A percentile compares a stretch with the other conserved stretches of the same genome.
These are phyloP conservation scores for Wallacemonas sp. DNA, from an alignment of 208 protist genomes.

Conservation along the genomic window DNA sequence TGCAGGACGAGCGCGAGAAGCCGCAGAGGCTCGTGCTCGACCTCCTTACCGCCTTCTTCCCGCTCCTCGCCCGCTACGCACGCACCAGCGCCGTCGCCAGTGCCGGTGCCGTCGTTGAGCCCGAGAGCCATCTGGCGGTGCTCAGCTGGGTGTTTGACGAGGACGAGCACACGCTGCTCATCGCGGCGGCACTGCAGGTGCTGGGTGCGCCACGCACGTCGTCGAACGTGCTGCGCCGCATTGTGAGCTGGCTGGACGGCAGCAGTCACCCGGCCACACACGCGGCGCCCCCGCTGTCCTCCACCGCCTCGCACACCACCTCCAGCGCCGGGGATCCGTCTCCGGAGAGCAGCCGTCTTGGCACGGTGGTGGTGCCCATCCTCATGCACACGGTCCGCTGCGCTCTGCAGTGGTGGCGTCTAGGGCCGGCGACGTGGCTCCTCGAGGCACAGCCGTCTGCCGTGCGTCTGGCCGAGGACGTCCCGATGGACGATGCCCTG, in stretches of 20 bases:
- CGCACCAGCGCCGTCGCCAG: neutral
- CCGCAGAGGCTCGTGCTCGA: slow-evolving; percentile 49
- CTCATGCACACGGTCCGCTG: slow-evolving; percentile 10
- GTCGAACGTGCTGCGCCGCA: slow-evolving; percentile 36
- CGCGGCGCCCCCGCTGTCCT: neutral
- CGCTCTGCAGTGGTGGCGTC: slow-evolving; percentile 17
- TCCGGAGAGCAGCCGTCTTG: neutral
- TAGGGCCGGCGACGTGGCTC: neutral
- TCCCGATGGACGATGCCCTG: slow-evolving; percentile 1
- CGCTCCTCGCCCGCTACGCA: slow-evolving; percentile 19
- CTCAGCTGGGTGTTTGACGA: slow-evolving; percentile 14
- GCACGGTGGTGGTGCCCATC: neutral
- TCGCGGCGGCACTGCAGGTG: slow-evolving; percentile 50
- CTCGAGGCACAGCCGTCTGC: neutral
- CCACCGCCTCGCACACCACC: neutral
- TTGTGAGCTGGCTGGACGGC: slow-evolving; percentile 34
- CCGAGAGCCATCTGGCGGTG: neutral
- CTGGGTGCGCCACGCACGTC: slow-evolving; percentile 40
- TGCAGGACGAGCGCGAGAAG: slow-evolving; percentile 48
- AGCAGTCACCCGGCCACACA: slow-evolving; percentile 2
- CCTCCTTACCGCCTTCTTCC: slow-evolving; percentile 38
- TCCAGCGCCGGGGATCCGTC: too few relatives aligned
- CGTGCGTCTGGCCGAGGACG: neutral
- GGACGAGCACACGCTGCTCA: slow-evolving; percentile 42
- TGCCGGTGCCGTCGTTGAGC: slow-evolving; percentile 6